A percentile compares a stretch with the other conserved stretches of the same genome.
These are phyloP conservation scores for Verticillium albo-atrum DNA, from an alignment of 2,329 filamentous ascomycete genomes.

Conservation along the genomic window DNA sequence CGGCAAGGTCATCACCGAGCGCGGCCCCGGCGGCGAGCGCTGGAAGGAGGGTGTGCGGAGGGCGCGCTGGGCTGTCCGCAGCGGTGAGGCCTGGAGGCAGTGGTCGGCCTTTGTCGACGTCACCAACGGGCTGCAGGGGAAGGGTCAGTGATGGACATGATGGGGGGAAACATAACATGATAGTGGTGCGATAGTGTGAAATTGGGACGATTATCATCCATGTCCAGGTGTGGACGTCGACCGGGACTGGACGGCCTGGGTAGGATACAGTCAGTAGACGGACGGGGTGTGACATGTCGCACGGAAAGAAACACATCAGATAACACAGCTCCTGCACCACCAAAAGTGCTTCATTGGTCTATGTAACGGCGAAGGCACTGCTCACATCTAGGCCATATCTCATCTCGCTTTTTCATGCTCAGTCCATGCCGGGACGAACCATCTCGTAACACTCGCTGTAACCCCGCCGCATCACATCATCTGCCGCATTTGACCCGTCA, in stretches of 20 bases:
- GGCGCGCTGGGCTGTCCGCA: constrained; percentile 83
- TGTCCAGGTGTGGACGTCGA: no score
- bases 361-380: not conserved
- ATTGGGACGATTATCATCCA: no score
- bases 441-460: not conserved
- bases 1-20: constrained; percentile 73
- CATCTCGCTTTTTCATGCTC: not conserved
- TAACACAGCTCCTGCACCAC: no score
- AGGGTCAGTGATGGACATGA: constrained; percentile 10
- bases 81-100: constrained; percentile 78
- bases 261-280: no score
- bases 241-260: no score
- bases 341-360: not conserved
- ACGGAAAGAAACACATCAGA: not conserved
- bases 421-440: not conserved
- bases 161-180: not conserved
- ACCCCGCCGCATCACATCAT: no score
- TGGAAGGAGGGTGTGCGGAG: constrained; percentile 94
- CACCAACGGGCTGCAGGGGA: constrained; percentile 54
- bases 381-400: not conserved
- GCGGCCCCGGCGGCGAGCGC: constrained; percentile 77
- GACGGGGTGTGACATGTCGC: no score
- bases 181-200: no score
- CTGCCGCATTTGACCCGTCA: no score
- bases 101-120: constrained; percentile 81